Percentiles rank a stretch among this genome's conserved stretches.
These are phyloP conservation scores for Amniculicola lignicola DNA, from an alignment of 495 filamentous ascomycete genomes.

Conservation along the genomic window DNA sequence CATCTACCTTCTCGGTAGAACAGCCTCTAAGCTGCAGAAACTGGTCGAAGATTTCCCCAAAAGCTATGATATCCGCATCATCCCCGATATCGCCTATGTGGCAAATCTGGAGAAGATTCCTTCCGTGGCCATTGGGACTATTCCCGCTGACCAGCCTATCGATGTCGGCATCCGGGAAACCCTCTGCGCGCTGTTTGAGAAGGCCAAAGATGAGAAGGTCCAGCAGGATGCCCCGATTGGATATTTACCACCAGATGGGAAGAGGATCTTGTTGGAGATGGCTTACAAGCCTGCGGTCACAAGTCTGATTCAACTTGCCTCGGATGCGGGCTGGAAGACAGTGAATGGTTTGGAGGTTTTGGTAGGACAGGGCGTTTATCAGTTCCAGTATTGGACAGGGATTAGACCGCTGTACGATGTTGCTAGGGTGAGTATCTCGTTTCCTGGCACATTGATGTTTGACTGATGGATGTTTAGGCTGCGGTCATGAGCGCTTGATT, in stretches of 20 bases:
- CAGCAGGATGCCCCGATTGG: slow-evolving; percentile 26
- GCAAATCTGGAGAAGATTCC: slow-evolving; percentile 53
- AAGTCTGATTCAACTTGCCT: slow-evolving; percentile 78
- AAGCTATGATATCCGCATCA: slow-evolving; percentile 67
- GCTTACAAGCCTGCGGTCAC: slow-evolving; percentile 88
- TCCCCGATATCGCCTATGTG: slow-evolving; percentile 54
- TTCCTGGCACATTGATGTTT: background rate
- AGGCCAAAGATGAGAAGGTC: slow-evolving; percentile 33
- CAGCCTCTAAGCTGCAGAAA: slow-evolving; percentile 59
- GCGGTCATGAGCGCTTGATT: too few relatives aligned
- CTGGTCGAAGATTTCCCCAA: slow-evolving; percentile 71
- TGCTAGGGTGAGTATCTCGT: slow-evolving; percentile 48
- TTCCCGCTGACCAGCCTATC: slow-evolving; percentile 85
- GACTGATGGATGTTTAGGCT: too few relatives aligned
- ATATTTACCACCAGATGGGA: slow-evolving; percentile 23
- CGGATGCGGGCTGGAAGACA: slow-evolving; percentile 76
- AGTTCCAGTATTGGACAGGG: slow-evolving; percentile 77
- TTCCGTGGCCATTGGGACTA: slow-evolving; percentile 76
- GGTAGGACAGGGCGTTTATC: slow-evolving; percentile 81
- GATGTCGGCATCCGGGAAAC: slow-evolving; percentile 67
- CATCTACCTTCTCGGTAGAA: slow-evolving; percentile 83
- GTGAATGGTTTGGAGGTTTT: slow-evolving; percentile 88
- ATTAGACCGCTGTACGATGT: slow-evolving; percentile 66
- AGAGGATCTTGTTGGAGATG: slow-evolving; percentile 83
- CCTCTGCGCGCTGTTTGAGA: slow-evolving; percentile 60